Conservation (phyloP, 768 basidiomycete species). For the Botryobasidium botryosum region DNA sequence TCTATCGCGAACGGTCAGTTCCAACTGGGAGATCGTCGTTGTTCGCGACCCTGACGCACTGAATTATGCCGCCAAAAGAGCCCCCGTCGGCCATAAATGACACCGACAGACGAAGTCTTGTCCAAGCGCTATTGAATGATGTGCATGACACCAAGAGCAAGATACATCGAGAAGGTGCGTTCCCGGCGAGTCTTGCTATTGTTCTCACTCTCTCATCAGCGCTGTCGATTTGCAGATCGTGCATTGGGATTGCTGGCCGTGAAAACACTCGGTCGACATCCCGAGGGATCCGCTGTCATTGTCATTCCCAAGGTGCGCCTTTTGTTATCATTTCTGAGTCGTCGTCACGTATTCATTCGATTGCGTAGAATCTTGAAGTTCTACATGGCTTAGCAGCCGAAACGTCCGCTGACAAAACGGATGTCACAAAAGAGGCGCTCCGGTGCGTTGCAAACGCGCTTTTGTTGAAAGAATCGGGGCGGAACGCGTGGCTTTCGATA, state of each 20-base stretch:
- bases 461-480: slow-evolving; percentile 11
- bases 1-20: too few relatives aligned
- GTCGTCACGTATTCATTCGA: too few relatives aligned
- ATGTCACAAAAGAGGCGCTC: slow-evolving; percentile 12
- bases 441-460: slow-evolving; percentile 15
- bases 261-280: slow-evolving; percentile 13
- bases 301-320: slow-evolving; percentile 3
- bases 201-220: too few relatives aligned
- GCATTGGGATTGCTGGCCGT: slow-evolving; percentile 10
- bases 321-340: background rate
- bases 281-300: slow-evolving; percentile 9
- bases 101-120: too few relatives aligned
- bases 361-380: slow-evolving; percentile 4
- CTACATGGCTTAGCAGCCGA: slow-evolving; percentile 5
- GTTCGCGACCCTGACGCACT: too few relatives aligned
- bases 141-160: background rate
- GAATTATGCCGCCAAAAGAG: too few relatives aligned
- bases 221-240: slow-evolving; percentile 8
- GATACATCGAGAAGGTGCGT: background rate
- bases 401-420: slow-evolving; percentile 8
- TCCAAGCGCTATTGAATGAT: slow-evolving; percentile 1
- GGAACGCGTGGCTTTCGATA: slow-evolving; percentile 10
- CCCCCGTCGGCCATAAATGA: too few relatives aligned
- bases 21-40: too few relatives aligned
- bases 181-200: background rate